Conservation (phyloP, 1,284 basidiomycete genomes). For the Puccinia brachypodii region DNA sequence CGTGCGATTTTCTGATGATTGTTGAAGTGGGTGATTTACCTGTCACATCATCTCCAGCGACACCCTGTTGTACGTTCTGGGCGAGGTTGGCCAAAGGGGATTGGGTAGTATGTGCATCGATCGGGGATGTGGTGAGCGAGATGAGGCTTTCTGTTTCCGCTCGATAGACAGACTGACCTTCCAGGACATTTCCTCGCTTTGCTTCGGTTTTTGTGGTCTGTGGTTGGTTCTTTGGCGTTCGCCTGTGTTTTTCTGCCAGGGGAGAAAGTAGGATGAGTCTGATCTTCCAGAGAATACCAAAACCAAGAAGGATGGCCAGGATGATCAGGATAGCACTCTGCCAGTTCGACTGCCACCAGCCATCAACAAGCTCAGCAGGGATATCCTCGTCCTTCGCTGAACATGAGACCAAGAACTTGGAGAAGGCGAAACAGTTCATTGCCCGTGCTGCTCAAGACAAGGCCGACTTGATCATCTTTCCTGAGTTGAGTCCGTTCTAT, state of each 20-base stretch:
- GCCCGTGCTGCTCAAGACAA: not conserved
- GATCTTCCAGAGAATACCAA: too few species aligned
- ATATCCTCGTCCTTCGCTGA: not conserved
- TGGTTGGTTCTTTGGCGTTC: not conserved
- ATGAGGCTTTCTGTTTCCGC: too few species aligned
- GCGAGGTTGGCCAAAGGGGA: slow-evolving; percentile 14
- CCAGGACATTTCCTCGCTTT: not conserved
- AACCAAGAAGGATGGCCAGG: not conserved
- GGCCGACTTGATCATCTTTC: slow-evolving; percentile 32
- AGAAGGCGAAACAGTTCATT: slow-evolving; percentile 16
- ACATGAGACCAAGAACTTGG: slow-evolving; percentile 33
- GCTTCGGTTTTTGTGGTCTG: not conserved
- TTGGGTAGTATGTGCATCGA: slow-evolving; percentile 12
- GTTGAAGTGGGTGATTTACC: too few species aligned
- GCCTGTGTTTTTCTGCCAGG: not conserved
- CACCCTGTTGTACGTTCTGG: slow-evolving; percentile 42
- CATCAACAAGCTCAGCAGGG: not conserved
- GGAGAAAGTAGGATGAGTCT: not conserved
- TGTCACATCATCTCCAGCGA: slow-evolving; percentile 42
- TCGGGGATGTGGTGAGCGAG: not conserved
- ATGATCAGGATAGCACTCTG: slow-evolving; percentile 35
- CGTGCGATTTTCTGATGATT: too few species aligned
- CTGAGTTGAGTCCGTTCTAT: slow-evolving; percentile 9
- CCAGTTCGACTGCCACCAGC: slow-evolving; percentile 26
- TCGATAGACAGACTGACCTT: too few species aligned